Base-by-base conservation (phyloP, 805 yeast species). In the Lipomyces japonicus region DNA sequence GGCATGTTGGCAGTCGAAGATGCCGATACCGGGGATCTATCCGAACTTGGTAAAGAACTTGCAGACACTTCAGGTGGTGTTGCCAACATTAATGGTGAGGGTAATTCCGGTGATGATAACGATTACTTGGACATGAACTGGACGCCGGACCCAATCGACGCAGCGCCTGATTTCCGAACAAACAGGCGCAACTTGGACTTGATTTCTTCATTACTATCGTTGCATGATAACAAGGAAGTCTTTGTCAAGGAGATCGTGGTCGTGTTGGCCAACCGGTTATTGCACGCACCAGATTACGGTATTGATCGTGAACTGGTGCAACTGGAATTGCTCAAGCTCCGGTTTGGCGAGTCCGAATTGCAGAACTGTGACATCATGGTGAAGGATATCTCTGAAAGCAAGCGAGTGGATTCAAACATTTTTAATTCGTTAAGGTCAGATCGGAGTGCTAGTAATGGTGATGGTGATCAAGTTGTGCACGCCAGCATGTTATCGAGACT, bases 131-230 rank as follows among this genome's bases (percentile, higher is more conserved):
- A 77, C 56, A 61, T 80, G 2, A 70, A 76, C 41, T 87, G 96
- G 96, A 65, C 66, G 6, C 96, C 96, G 0, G 95, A 86, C 59
- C 96, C 96, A 0, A 75, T 86, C 14, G 96, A 88, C 68, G 95
- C 96, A 0, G 75, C 89, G n/a, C 86, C 90, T 0, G 95, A 87
- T 65, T 88, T 85, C 68, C 39, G 49, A 18, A 34, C 19, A 12
- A 52, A 38, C 26, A 40, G 43, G 23, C 44, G 51, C 7, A 19
- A 44, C 18, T 75, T 78, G 39, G 95, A 86, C 61, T 76, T 82
- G 3, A 80, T 88, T 21, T 88, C 81, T 55, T 78, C 87, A 0
- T 70, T 88, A 28, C 73, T 85, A 2, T 79, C 90, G 1, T 77
- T 88, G 0, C 84, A 80, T 66, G 91, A 86, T 42, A 75, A 81